Conservation (phyloP, 75 land plant species). For the Cupressus sempervirens region DNA sequence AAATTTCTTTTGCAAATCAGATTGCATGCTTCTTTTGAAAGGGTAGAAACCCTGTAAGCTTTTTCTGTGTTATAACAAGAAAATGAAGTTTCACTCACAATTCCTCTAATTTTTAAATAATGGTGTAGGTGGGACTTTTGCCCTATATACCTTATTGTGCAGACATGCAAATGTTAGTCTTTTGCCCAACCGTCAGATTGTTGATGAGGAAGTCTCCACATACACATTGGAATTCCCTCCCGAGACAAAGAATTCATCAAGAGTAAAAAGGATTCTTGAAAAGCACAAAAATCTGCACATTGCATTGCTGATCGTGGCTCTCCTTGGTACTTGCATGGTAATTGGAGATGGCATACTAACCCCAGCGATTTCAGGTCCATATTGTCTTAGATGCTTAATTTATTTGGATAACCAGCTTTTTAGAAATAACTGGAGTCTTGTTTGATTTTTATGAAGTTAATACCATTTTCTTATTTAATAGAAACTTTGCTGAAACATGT, state of each 20-base stretch:
- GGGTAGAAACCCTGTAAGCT: not conserved
- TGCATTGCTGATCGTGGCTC: slow-evolving; percentile 40
- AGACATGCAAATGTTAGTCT: slow-evolving; percentile 57
- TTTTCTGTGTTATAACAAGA: not conserved
- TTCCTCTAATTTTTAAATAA: not conserved
- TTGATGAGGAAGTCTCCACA: slow-evolving; percentile 60
- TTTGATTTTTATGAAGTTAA: not conserved
- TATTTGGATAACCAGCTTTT: not conserved
- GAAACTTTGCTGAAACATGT: not conserved
- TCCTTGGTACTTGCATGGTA: slow-evolving; percentile 74
- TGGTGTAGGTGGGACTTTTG: slow-evolving; percentile 70
- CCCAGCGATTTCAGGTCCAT: slow-evolving; percentile 64
- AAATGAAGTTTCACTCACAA: slow-evolving; percentile 9
- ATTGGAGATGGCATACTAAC: slow-evolving; percentile 71
- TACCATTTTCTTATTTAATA: not conserved
- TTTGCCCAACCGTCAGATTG: slow-evolving; percentile 50
- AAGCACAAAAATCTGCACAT: slow-evolving; percentile 47
- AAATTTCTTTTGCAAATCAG: not conserved
- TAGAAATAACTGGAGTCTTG: not conserved
- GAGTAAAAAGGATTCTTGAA: slow-evolving; percentile 40
- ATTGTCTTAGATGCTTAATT: not conserved
- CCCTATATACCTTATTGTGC: slow-evolving; percentile 54
- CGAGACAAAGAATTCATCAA: slow-evolving; percentile 14
- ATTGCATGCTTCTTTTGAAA: slow-evolving; percentile 5
- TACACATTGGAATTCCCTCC: slow-evolving; percentile 37